A percentile compares a stretch with the other conserved stretches of the same genome.
Conservation (phyloP, 2,329 filamentous ascomycete species). For the Scytalidium lignicola region DNA sequence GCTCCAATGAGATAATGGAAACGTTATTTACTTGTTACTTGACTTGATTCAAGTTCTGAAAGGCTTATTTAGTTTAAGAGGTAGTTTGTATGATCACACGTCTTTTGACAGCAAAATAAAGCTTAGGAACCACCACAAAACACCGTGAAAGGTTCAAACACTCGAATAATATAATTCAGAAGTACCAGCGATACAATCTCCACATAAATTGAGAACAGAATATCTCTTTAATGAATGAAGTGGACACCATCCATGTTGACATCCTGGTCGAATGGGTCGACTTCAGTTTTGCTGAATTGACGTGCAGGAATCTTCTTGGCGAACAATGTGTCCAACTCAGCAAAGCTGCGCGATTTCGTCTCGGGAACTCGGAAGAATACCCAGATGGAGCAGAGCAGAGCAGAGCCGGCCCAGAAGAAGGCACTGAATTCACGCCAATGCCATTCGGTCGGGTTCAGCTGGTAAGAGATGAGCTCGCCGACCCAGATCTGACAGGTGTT, state of each 20-base stretch:
- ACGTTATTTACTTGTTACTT: no score
- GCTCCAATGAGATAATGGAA: no score
- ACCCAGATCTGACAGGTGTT: slow-evolving; percentile 55
- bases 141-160: no score
- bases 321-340: slow-evolving; percentile 10
- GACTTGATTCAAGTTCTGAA: no score
- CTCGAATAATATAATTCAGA: no score
- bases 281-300: slow-evolving; percentile 5
- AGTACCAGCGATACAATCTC: no score
- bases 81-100: no score
- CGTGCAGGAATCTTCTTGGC: slow-evolving; percentile 4
- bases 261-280: slow-evolving; percentile 1
- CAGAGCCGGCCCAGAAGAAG: slow-evolving; percentile 3
- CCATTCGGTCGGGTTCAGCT: slow-evolving; percentile 1
- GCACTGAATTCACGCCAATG: slow-evolving; percentile 5
- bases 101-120: no score
- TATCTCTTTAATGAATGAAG: not conserved
- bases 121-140: no score
- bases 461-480: slow-evolving; percentile 61
- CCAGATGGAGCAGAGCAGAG: slow-evolving; percentile 6
- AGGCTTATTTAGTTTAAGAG: no score
- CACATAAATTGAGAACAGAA: not conserved
- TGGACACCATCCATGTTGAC: not conserved
- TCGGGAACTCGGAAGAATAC: slow-evolving; percentile 28
- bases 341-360: slow-evolving; percentile 13